Base-by-base conservation (phyloP, 2,329 filamentous ascomycete species). In the Epichloe uncinata region DNA sequence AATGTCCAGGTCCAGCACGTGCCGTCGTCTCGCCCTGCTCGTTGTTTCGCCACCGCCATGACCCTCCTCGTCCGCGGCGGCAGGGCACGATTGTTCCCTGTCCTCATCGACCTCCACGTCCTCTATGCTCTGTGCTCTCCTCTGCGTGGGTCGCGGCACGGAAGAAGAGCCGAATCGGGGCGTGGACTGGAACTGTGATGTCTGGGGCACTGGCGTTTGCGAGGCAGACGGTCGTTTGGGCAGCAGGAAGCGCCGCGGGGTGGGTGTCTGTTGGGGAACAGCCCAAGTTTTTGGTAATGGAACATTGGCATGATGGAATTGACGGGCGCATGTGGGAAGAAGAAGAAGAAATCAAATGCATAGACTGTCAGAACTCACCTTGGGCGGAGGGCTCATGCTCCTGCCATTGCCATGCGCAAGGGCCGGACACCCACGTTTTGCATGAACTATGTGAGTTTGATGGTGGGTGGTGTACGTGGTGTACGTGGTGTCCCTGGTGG, bases 171-270 rank as follows among this genome's bases (percentile, higher is more conserved):
- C 62, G 54, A 69, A 70, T n/a, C 65, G 61, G 18, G 66, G 67
- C 37, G 67, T 70, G 26, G 65, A 64, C 33, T 63, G 64, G 49
- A 69, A 69, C 48, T 60, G 64, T 45, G 60, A 59, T 6, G 57
- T 50, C 20, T 47, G 45, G 12, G 54, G 60, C 22, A 61, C 55
- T 12, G 62, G 62, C 20, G 62, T 61, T 52, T 66, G 63, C 26
- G 63, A 63, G 5, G 58, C 53, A 46, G 62, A 60, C n/a, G 62
- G 57, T 13, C 59, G 57, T 33, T 65, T 68, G 2, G 65, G 57
- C 6, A 66, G 59, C 49, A 69, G 58, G 50, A 71, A 70, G 5
- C 66, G 62, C 52, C 66, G 61, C 18, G 68, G 66, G 6, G 65
- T 62, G 4, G 68, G 65, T 35, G 69, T 70, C 68, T 70, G 16